phyloP scores from a whole-genome alignment of 805 yeast species.

The Wickerhamomyces strasburgensis region DNA sequence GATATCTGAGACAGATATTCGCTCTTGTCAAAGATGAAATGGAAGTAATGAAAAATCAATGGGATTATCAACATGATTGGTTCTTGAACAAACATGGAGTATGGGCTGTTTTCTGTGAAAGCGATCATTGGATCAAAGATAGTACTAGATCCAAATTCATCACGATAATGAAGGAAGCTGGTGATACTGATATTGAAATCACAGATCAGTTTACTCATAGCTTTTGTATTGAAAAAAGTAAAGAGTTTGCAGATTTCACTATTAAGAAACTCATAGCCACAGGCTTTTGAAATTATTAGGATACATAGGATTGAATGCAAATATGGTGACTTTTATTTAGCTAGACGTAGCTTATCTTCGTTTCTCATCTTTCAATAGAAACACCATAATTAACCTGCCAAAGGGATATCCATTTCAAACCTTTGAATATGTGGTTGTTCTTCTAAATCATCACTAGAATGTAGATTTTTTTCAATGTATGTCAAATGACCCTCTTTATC shows the following conservation, averaged over 20 bases:
- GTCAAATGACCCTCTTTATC: slow-evolving; percentile 45
- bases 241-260: slow-evolving; percentile 40
- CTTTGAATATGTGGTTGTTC: slow-evolving; percentile 21
- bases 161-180: slow-evolving; percentile 32
- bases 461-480: slow-evolving; percentile 60
- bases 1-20: slow-evolving; percentile 49
- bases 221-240: slow-evolving; percentile 54
- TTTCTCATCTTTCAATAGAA: background rate
- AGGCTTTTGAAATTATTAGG: background rate
- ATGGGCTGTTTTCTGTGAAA: slow-evolving; percentile 56
- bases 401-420: slow-evolving; percentile 15
- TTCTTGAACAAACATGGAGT: slow-evolving; percentile 27
- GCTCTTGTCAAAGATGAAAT: slow-evolving; percentile 59
- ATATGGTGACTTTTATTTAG: too few species aligned
- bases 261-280: slow-evolving; percentile 12
- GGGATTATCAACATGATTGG: slow-evolving; percentile 45
- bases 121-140: slow-evolving; percentile 63
- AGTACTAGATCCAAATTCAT: slow-evolving; percentile 40
- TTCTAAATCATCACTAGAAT: slow-evolving; percentile 37
- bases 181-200: slow-evolving; percentile 28
- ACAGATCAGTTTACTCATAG: slow-evolving; percentile 45
- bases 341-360: too few species aligned
- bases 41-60: slow-evolving; percentile 43
- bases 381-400: slow-evolving; percentile 16
- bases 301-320: background rate